Evolutionary conservation across 2,329 filamentous ascomycete species (phyloP), one percentile per base, ranked within the genome.

Genomic region (Mollisia scopiformis): DNA sequence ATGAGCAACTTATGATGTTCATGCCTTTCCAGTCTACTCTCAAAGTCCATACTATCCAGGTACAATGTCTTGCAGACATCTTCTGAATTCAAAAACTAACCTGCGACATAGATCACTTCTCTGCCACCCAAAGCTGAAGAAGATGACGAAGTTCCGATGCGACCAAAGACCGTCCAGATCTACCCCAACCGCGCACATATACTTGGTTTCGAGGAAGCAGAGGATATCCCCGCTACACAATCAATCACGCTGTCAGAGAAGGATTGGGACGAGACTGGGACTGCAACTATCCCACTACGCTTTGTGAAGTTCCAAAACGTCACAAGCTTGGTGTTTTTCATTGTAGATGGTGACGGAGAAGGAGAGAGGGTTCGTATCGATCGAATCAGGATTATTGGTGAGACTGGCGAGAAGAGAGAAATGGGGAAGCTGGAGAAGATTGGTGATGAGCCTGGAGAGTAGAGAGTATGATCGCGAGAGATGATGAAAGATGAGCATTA

Each of bases 241-340:
- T 84, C 82, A 55, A 86, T 97, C 62, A 88, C 88, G 70, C 82
- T 99, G 46, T 81, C 83, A 63, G 80, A 88, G 49, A 82, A 84
- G 55, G 92, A 97, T 72, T 99, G 95, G 94, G 91, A 93, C 75
- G 80, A 83, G 47, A 86, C 91, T 14, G 89, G 88, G 55, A 94
- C 91, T 8, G 89, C 87, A 14, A 90, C 82, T 69, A 78, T 94
- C 57, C 78, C 84, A 47, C 79, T 98, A 70, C 90, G 93, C 14
- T 97, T 94, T 72, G 95, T 99, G 77, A 97, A 97, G 79, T 99
- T 98, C 81, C 95, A 98, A 79, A 96, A 93, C 73, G 90, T 97
- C 57, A 90, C 87, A 62, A 95, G 88, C 63, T 74, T 99, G 69
- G 89, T 96, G 19, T 70, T 99, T 11, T 99, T 97, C 75, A 88